Conservation (phyloP, 2,329 filamentous ascomycete genomes). For the Cryphonectria japonica region DNA sequence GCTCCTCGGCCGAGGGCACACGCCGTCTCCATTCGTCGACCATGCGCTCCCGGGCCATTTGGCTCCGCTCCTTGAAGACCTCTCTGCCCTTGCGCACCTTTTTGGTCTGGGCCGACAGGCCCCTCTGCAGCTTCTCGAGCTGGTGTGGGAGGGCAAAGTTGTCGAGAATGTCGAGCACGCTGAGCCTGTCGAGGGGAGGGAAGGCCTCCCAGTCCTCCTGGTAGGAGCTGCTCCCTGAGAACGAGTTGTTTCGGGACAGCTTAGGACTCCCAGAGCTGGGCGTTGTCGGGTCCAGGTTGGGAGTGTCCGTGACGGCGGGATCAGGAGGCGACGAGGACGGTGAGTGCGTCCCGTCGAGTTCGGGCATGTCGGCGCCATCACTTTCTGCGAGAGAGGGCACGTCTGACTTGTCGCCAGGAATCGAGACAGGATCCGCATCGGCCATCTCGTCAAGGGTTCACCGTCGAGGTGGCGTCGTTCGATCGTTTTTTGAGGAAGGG, state of each 20-base stretch:
- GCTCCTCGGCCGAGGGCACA: constrained; percentile 85
- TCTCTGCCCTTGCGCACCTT: constrained; percentile 84
- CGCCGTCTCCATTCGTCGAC: constrained; percentile 91
- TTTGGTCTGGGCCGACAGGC: constrained; percentile 79
- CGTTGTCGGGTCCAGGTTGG: constrained; percentile 51
- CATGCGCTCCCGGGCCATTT: constrained; percentile 83
- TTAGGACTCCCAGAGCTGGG: constrained; percentile 50
- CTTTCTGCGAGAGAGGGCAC: constrained; percentile 45
- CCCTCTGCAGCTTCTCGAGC: constrained; percentile 86
- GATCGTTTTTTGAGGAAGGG: constrained; percentile 40
- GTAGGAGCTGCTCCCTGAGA: constrained; percentile 82
- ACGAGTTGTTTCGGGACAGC: constrained; percentile 77
- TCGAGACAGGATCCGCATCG: constrained; percentile 42
- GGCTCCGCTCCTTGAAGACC: constrained; percentile 74
- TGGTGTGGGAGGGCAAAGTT: constrained; percentile 90
- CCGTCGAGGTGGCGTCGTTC: constrained; percentile 39
- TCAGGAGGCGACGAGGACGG: constrained; percentile 49
- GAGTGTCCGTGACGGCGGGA: constrained; percentile 51
- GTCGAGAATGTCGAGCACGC: constrained; percentile 90
- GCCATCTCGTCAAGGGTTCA: constrained; percentile 50
- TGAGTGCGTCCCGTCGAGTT: constrained; percentile 47
- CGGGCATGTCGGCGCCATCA: constrained; percentile 42
- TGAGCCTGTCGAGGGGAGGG: constrained; percentile 85
- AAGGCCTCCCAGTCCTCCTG: constrained; percentile 88
- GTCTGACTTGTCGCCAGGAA: constrained; percentile 44